These are phyloP conservation scores for Wickerhamomyces chaumierensis DNA, from an alignment of 805 yeast genomes.

Conservation along the genomic window DNA sequence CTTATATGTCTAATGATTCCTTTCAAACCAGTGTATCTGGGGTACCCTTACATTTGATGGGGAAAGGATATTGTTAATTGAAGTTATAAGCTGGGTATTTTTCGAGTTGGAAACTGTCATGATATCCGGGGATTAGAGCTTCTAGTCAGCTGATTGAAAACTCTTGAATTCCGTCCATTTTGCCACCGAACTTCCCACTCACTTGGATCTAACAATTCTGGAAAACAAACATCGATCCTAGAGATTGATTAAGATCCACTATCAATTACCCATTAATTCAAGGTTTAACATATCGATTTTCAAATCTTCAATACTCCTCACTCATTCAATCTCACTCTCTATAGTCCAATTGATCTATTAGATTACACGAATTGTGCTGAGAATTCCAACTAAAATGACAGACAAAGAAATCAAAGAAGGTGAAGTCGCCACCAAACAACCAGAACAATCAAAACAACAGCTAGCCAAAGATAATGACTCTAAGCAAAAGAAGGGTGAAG, in stretches of 20 bases:
- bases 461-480: slow-evolving; percentile 7
- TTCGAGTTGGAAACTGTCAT: neutral
- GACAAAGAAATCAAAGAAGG: slow-evolving; percentile 10
- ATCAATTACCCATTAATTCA: neutral
- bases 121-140: neutral
- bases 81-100: too few species aligned
- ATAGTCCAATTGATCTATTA: neutral
- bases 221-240: neutral
- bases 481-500: slow-evolving; percentile 34
- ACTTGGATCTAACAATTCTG: too few species aligned
- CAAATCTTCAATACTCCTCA: too few species aligned
- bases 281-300: too few species aligned
- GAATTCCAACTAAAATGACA: neutral
- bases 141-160: neutral
- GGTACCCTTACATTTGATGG: too few species aligned
- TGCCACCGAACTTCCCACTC: neutral
- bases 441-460: slow-evolving; percentile 4
- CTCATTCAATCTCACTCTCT: too few species aligned
- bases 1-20: too few species aligned
- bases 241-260: too few species aligned
- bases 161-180: neutral
- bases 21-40: too few species aligned
- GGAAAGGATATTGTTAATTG: too few species aligned
- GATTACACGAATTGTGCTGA: neutral
- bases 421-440: slow-evolving; percentile 18